Evolutionary conservation across 176 grass and related monocot genomes (phyloP).

Genomic region (Pharus latifolius): DNA sequence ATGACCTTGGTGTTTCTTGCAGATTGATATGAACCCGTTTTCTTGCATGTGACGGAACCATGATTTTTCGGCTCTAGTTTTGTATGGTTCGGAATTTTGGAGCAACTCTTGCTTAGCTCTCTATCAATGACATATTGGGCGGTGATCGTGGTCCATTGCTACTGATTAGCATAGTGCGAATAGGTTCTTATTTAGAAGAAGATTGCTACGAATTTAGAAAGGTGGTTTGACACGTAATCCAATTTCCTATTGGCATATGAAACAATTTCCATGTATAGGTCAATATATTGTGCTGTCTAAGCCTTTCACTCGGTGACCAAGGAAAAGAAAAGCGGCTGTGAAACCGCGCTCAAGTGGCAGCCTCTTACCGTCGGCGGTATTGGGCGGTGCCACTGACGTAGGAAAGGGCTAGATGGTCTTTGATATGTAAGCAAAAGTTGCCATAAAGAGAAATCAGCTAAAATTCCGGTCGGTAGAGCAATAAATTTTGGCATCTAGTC

Average conservation of each 20-base stretch:
- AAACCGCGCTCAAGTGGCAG: not conserved
- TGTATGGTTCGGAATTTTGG: not conserved
- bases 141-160: not conserved
- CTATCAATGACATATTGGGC: not conserved
- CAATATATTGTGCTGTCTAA: too few relatives aligned
- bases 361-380: not conserved
- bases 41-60: too few relatives aligned
- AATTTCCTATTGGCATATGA: not conserved
- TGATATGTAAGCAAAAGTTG: not conserved
- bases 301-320: not conserved
- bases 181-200: not conserved
- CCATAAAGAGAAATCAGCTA: not conserved
- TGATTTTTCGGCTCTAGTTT: too few relatives aligned
- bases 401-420: not conserved
- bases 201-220: not conserved
- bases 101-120: not conserved
- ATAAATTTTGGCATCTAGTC: not conserved
- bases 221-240: not conserved
- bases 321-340: not conserved
- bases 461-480: not conserved
- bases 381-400: constrained; percentile 13
- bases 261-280: too few relatives aligned
- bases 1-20: too few relatives aligned
- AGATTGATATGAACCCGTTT: too few relatives aligned
- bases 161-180: not conserved